phyloP scores from a whole-genome alignment of 352 stramenopile species.

The Sclerospora graminicola region DNA sequence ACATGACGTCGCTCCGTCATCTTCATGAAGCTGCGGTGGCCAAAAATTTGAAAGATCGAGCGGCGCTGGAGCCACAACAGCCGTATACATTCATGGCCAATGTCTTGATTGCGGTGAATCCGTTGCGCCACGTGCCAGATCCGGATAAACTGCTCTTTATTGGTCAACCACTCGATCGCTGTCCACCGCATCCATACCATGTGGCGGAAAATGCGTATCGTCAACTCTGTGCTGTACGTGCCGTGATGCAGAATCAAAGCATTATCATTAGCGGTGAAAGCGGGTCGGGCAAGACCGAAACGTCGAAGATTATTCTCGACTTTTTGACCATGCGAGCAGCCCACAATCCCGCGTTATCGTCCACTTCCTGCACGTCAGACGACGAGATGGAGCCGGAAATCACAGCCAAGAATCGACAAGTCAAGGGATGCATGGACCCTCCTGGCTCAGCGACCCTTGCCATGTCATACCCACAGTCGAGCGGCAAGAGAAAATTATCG shows the following conservation, averaged over 20 bases:
- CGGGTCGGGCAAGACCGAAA: conserved; percentile 92
- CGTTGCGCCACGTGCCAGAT: conserved; percentile 59
- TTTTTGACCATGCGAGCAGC: conserved; percentile 71
- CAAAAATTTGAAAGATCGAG: conserved; percentile 83
- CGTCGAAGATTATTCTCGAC: conserved; percentile 89
- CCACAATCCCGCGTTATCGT: conserved; percentile 33
- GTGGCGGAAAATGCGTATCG: conserved; percentile 80
- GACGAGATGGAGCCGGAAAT: conserved; percentile 65
- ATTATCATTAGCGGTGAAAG: conserved; percentile 93
- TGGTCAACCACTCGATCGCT: conserved; percentile 52
- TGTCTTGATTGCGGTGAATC: conserved; percentile 80
- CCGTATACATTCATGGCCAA: conserved; percentile 86
- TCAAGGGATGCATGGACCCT: conserved; percentile 22
- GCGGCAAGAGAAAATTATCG: conserved; percentile 41
- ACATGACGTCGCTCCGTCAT: conserved; percentile 81
- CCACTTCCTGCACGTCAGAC: conserved; percentile 35
- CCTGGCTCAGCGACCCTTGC: conserved; percentile 40
- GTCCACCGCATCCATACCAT: conserved; percentile 74
- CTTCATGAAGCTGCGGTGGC: conserved; percentile 78
- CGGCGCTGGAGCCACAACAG: conserved; percentile 54
- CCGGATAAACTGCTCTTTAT: conserved; percentile 65
- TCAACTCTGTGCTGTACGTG: conserved; percentile 66
- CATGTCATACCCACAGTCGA: conserved; percentile 66
- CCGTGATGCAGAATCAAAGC: conserved; percentile 87
- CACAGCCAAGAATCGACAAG: conserved; percentile 19